phyloP scores from a whole-genome alignment of 306 rosid species.

The Carpinus fangiana region DNA sequence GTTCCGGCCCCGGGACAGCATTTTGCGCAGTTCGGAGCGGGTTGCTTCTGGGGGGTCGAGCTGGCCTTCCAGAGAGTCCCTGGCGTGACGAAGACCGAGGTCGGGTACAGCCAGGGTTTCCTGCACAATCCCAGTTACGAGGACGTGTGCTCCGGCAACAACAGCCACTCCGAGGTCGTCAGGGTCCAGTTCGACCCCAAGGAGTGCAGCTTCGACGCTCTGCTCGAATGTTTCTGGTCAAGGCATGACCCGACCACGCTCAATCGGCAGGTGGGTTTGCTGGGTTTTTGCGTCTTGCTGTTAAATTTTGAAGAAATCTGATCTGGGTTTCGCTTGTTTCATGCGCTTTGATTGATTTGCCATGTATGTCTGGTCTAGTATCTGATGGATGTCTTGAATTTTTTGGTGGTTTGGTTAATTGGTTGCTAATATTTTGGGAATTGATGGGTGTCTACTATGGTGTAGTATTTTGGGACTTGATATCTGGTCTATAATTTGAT shows the following conservation, averaged over 20 bases:
- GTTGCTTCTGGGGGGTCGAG: constrained; percentile 98
- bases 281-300: neutral
- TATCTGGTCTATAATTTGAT: neutral
- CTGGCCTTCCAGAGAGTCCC: constrained; percentile 82
- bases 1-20: constrained; percentile 75
- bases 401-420: constrained; percentile 6
- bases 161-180: constrained; percentile 77
- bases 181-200: constrained; percentile 83
- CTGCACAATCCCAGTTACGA: constrained; percentile 76
- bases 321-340: neutral
- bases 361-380: neutral
- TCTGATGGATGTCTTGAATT: neutral
- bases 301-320: neutral
- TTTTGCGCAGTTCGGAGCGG: constrained; percentile 92
- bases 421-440: neutral
- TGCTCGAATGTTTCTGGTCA: constrained; percentile 80
- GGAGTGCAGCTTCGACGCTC: constrained; percentile 55
- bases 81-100: constrained; percentile 86
- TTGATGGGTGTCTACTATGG: neutral
- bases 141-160: constrained; percentile 75
- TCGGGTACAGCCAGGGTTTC: constrained; percentile 79
- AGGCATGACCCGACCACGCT: constrained; percentile 86
- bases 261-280: constrained; percentile 76
- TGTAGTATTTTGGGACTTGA: neutral
- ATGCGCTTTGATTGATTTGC: neutral